Evolutionary conservation across 208 protist genomes (phyloP), one percentile per base, ranked within the genome.

Genomic region (Crithidia sp.): DNA sequence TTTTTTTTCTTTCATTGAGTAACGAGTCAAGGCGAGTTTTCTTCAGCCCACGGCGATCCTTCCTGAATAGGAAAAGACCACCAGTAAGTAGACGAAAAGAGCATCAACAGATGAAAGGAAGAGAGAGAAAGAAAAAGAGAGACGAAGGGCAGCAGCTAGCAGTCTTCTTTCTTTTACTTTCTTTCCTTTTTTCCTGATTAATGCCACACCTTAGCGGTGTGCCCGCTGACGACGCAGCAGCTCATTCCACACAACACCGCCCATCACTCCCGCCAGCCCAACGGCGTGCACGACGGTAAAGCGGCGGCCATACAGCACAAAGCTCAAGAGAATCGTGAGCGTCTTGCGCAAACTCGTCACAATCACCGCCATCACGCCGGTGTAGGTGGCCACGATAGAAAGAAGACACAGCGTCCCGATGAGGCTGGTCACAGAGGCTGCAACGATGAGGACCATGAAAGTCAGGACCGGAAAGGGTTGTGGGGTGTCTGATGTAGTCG

Each of bases 341-440:
- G 79, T 77, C 72, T 92, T 94, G 49, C 86, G 78, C 39, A 89
- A 14, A 44, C 66, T 91, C 56, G 89, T 88, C 17, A 91, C 76
- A 41, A 92, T 10, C 49, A 90, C 81, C 44, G 89, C 84, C 40
- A 71, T 84, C 49, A 67, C 88, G 36, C 84, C 78, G 16, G 76
- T 85, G 68, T 77, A 93, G 54, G 83, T 81, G 0, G 72, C 72
- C 2, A 90, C 56, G 41, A 90, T 86, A 40, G 68, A 61, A 16
- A 93, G 71, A 2, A 90, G 67, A 40, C 82, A 82, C 62, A 77
- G 76, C 9, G 85, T 85, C 0, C 88, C 85, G 17, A 72, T 41
- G 36, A 87, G 72, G 49, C 64, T 85, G 7, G 41, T 74, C 16
- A 80, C 45, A 7, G 82, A 62, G 5, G 72, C 80, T 39, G 52